Conservation (phyloP, 2,329 filamentous ascomycete species). For the Chalaropsis thielavioides region DNA sequence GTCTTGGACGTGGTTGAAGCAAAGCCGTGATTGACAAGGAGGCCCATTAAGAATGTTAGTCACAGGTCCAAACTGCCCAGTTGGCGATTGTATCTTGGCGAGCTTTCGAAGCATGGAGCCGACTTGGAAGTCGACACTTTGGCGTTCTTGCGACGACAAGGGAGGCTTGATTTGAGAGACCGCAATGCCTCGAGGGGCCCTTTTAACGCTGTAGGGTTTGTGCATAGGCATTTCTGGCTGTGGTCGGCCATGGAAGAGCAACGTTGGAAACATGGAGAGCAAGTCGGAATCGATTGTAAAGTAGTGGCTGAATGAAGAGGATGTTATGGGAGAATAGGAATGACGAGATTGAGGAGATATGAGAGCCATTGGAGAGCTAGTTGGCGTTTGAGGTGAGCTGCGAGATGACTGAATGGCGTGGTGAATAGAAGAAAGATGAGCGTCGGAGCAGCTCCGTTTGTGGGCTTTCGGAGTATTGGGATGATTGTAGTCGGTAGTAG, state of each 20-base stretch:
- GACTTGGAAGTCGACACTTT: constrained; percentile 31
- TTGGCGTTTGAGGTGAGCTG: not conserved
- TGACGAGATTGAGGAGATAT: not conserved
- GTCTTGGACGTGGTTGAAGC: constrained; percentile 10
- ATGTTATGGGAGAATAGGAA: not conserved
- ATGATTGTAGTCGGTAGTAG: not conserved
- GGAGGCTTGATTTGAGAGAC: constrained; percentile 27
- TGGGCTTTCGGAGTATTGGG: not conserved
- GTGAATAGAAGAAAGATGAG: not conserved
- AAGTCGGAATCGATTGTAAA: constrained; percentile 12
- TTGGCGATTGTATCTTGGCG: constrained; percentile 31
- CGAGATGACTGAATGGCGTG: not conserved
- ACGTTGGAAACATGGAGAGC: constrained; percentile 16
- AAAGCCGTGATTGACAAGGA: constrained; percentile 6
- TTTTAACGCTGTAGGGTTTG: constrained; percentile 32
- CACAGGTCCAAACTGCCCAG: constrained; percentile 33
- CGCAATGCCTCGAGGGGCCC: constrained; percentile 26
- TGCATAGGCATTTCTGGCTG: constrained; percentile 17
- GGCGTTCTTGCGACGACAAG: constrained; percentile 26
- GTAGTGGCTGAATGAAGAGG: not conserved
- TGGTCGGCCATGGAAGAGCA: constrained; percentile 13
- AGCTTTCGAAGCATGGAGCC: constrained; percentile 34
- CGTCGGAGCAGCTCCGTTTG: not conserved
- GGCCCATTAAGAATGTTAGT: constrained; percentile 18
- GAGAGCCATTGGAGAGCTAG: not conserved